A percentile compares a stretch with the other conserved stretches of the same genome.
Evolutionary conservation across 208 protist species (phyloP).

Genomic region (Trypanosomatidae sp.): DNA sequence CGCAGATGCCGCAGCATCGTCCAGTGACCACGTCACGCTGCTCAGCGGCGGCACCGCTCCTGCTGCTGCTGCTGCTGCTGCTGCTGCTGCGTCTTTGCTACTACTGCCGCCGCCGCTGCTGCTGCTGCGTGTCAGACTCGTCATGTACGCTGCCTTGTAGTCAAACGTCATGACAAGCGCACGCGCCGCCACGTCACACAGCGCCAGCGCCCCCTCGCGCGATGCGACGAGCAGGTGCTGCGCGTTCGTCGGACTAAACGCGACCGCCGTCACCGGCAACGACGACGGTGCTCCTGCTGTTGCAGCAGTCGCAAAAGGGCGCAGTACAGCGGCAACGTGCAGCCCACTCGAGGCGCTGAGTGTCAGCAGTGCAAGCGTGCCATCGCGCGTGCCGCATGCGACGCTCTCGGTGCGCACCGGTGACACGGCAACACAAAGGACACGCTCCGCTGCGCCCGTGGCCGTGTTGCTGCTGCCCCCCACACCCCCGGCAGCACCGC

Average conservation of each 20-base stretch:
- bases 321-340: slow-evolving; percentile 19
- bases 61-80: no score
- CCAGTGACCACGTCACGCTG: slow-evolving; percentile 50
- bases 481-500: background rate
- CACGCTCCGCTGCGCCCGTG: slow-evolving; percentile 1
- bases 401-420: slow-evolving; percentile 44
- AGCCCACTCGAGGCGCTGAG: slow-evolving; percentile 61
- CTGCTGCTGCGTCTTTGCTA: no score
- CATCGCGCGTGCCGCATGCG: slow-evolving; percentile 64
- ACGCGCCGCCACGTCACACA: slow-evolving; percentile 28
- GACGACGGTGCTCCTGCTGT: slow-evolving; percentile 8
- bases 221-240: slow-evolving; percentile 62
- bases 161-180: slow-evolving; percentile 45
- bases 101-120: no score
- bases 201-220: slow-evolving; percentile 42
- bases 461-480: slow-evolving; percentile 6
- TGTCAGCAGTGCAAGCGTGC: slow-evolving; percentile 34
- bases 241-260: slow-evolving; percentile 55
- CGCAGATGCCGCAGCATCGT: no score
- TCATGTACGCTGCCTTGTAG: no score
- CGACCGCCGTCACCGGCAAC: slow-evolving; percentile 34
- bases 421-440: slow-evolving; percentile 53
- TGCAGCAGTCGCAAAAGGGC: slow-evolving; percentile 30
- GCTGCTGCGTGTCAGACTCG: slow-evolving; percentile 8
- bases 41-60: no score